A percentile compares a stretch with the other conserved stretches of the same genome.
phyloP scores from a whole-genome alignment of 495 filamentous ascomycete species.

The Zalerion maritima region DNA sequence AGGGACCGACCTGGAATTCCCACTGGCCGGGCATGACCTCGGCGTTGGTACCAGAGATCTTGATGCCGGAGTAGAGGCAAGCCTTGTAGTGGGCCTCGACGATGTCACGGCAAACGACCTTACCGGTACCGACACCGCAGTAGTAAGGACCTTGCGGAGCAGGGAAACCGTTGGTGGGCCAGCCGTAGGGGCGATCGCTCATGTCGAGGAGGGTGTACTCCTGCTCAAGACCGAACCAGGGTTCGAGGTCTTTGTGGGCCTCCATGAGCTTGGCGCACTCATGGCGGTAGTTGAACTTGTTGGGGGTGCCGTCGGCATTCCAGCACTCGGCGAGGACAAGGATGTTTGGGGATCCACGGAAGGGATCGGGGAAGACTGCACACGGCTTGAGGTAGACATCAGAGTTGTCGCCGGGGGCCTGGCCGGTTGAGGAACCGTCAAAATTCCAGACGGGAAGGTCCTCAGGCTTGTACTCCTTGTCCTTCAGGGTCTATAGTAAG shows the following conservation, averaged over 20 bases:
- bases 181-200: conserved; percentile 81
- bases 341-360: conserved; percentile 72
- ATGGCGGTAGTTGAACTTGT: conserved; percentile 97
- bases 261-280: conserved; percentile 81
- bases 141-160: conserved; percentile 98
- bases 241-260: conserved; percentile 63
- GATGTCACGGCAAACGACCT: conserved; percentile 96
- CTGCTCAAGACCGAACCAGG: conserved; percentile 98
- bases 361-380: conserved; percentile 83
- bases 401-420: conserved; percentile 92
- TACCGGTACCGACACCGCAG: conserved; percentile 94
- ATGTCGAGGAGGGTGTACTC: conserved; percentile 86
- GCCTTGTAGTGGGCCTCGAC: conserved; percentile 98
- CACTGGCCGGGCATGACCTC: conserved; percentile 98
- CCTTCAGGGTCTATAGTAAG: conserved; percentile 44
- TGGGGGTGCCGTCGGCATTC: conserved; percentile 90
- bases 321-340: conserved; percentile 91
- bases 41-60: conserved; percentile 97
- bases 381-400: conserved; percentile 94
- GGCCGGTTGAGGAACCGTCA: conserved; percentile 87
- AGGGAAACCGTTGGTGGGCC: conserved; percentile 92
- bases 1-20: conserved; percentile 98
- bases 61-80: conserved; percentile 79
- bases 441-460: conserved; percentile 99
- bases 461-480: conserved; percentile 37